phyloP scores from a whole-genome alignment of 352 stramenopile genomes.

The Pythium monospermum region DNA sequence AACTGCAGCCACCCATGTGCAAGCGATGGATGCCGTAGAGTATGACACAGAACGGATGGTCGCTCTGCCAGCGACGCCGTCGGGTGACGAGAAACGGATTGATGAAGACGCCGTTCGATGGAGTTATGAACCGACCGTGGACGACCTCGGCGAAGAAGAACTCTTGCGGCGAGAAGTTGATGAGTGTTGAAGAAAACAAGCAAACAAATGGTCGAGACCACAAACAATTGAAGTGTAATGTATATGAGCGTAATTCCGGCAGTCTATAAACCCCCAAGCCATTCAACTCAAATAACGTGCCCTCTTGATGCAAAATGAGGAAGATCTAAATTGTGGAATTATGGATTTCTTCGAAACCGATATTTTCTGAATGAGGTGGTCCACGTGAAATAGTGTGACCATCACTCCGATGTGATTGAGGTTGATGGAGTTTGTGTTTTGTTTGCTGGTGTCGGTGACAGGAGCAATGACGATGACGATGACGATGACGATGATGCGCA shows the following conservation, averaged over 20 bases:
- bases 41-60: not conserved
- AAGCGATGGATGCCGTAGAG: not conserved
- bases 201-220: no score
- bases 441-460: not conserved
- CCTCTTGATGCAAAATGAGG: no score
- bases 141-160: slow-evolving; percentile 12
- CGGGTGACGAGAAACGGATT: not conserved
- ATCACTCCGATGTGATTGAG: no score
- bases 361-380: no score
- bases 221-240: no score
- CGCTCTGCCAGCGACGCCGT: not conserved
- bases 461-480: not conserved
- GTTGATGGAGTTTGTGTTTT: no score
- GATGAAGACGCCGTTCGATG: not conserved
- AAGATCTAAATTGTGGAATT: no score
- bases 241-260: no score
- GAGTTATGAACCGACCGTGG: slow-evolving; percentile 16
- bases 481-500: not conserved
- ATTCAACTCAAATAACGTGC: no score
- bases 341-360: no score
- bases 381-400: no score
- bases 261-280: no score
- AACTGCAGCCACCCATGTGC: not conserved
- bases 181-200: slow-evolving; percentile 23
- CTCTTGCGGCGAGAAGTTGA: slow-evolving; percentile 19